Percentiles rank a stretch among this genome's conserved stretches.
These are phyloP conservation scores for Neonectria neomacrospora DNA, from an alignment of 2,329 filamentous ascomycete species.

Conservation along the genomic window DNA sequence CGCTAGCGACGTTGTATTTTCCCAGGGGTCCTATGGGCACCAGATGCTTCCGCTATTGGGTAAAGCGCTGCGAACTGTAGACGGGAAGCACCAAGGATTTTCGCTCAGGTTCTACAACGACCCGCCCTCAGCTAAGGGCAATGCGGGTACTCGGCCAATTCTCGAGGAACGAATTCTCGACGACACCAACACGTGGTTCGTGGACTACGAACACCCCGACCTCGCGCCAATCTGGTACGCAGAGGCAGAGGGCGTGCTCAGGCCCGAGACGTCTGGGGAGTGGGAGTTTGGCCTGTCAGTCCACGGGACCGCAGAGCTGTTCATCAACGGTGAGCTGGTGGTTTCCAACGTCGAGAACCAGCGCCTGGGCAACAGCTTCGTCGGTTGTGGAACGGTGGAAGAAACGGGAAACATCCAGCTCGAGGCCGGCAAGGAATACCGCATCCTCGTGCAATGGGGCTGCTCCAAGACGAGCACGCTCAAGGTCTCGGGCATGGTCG, in stretches of 20 bases:
- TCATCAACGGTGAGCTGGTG: slow-evolving; percentile 47
- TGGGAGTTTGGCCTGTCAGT: slow-evolving; percentile 50
- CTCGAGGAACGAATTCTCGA: slow-evolving; percentile 40
- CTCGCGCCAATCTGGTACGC: slow-evolving; percentile 39
- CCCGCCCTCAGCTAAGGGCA: neutral
- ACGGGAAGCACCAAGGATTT: slow-evolving; percentile 37
- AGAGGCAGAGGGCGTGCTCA: slow-evolving; percentile 38
- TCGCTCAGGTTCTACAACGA: slow-evolving; percentile 44
- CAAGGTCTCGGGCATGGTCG: slow-evolving; percentile 26
- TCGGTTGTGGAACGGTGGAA: slow-evolving; percentile 49
- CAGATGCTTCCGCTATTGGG: slow-evolving; percentile 48
- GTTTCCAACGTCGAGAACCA: slow-evolving; percentile 46
- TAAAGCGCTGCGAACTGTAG: slow-evolving; percentile 34
- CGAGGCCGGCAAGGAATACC: slow-evolving; percentile 28
- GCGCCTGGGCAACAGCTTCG: slow-evolving; percentile 48
- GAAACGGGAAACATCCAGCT: slow-evolving; percentile 38
- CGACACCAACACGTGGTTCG: slow-evolving; percentile 40
- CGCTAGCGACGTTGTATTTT: slow-evolving; percentile 36
- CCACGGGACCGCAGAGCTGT: slow-evolving; percentile 48
- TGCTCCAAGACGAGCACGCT: slow-evolving; percentile 24
- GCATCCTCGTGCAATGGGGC: slow-evolving; percentile 29
- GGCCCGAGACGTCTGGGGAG: slow-evolving; percentile 34
- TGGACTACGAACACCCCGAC: slow-evolving; percentile 43
- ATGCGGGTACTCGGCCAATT: slow-evolving; percentile 9
- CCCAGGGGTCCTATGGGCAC: slow-evolving; percentile 46